phyloP scores from a whole-genome alignment of 176 grass and related monocot genomes.

The Phyllostachys edulis region DNA sequence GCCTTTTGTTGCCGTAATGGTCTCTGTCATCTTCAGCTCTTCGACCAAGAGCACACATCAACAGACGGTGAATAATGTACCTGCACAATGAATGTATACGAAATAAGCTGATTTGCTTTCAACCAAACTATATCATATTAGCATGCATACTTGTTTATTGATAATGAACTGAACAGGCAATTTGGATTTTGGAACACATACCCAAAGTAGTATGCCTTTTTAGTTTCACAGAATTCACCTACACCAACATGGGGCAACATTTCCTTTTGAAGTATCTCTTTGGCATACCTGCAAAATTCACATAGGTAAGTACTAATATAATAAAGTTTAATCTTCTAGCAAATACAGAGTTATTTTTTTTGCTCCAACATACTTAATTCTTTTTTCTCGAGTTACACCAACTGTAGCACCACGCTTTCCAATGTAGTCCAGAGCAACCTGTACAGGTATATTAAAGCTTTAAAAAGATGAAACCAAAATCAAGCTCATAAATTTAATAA shows the following conservation, averaged over 20 bases:
- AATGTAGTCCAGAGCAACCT: conserved; percentile 98
- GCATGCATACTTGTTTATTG: not conserved
- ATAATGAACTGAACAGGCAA: not conserved
- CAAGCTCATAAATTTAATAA: not conserved
- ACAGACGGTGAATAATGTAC: conserved; percentile 97
- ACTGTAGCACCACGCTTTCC: conserved; percentile 97
- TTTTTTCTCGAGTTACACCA: conserved; percentile 86
- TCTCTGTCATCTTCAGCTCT: conserved; percentile 96
- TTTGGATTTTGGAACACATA: conserved; percentile 14
- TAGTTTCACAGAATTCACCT: conserved; percentile 95
- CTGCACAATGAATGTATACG: conserved; percentile 44
- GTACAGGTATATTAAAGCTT: conserved; percentile 13
- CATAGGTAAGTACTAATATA: not conserved
- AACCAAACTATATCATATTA: conserved; percentile 12
- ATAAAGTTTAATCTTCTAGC: not conserved
- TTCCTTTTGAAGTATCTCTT: conserved; percentile 99
- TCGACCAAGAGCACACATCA: conserved; percentile 94
- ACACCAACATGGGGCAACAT: conserved; percentile 99
- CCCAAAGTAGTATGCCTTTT: conserved; percentile 99
- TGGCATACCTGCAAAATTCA: conserved; percentile 63
- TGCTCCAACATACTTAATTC: conserved; percentile 70
- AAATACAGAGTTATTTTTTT: not conserved
- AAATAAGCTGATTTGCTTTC: conserved; percentile 27
- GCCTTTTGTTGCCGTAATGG: conserved; percentile 99
- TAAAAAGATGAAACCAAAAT: conserved; percentile 9